Evolutionary conservation across 768 basidiomycete genomes (phyloP), one percentile per base, ranked within the genome.

Genomic region (Dioszegia aurantiaca): DNA sequence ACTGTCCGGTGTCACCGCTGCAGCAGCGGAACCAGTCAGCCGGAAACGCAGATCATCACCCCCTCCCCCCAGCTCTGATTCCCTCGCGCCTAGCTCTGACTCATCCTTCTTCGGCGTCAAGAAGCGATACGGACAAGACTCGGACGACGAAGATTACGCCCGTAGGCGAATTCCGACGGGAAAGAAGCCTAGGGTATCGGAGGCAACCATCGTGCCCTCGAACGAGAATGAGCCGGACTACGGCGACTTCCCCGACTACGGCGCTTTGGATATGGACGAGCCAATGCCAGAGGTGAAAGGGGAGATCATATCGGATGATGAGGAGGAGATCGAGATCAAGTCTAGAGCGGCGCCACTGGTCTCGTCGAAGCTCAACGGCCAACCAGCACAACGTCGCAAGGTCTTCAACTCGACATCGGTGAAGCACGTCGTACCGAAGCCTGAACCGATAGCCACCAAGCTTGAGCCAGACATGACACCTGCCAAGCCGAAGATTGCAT

Each of bases 11-110:
- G 70, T 73, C 31, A 78, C 74, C 26, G 72, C 78, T 4, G 69
- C 78, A 2, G 23, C 65, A 0, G 31, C 64, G 23, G 53, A 47
- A 4, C 61, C 43, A 8, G 65, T 58, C 24, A 17, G 16, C 16
- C 73, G 89, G 86, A 66, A 88, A 85, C 60, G 78, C 77, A 57
- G 72, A 78, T 67, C 81, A 36, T 77, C 75, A 6, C 73, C 72
- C 26, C 73, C 70, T 19, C 65, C 68, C 24, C 71, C 71, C 11
- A 68, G 67, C 19, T 73, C 73, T 0, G 75, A 76, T 19, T 59
- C 56, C 3, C 31, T 64, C 12, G 73, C 68, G 21, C 65, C 70
- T 5, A 64, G 62, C 36, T 71, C 70, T n/a, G 72, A 73, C 16
- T 64, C 65, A 11, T 66, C 62, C 58, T 72, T 68, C 49, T 24